These are phyloP conservation scores for Botryobasidium botryosum DNA, from an alignment of 768 basidiomycete genomes.

Conservation along the genomic window DNA sequence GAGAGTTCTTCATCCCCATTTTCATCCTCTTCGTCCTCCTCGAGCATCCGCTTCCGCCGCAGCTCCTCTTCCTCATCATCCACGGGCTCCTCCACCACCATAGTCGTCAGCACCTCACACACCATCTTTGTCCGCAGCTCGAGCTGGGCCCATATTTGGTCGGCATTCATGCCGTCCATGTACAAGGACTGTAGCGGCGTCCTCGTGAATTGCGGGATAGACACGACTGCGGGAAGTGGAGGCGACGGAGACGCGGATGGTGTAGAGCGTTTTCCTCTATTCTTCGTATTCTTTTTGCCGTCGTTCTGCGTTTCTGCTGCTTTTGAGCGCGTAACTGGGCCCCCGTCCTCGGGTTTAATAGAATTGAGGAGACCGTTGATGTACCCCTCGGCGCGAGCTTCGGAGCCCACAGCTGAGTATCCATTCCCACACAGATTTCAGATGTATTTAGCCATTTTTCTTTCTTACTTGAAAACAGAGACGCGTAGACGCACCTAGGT, in stretches of 20 bases:
- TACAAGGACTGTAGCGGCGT: constrained; percentile 69
- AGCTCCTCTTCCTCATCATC: constrained; percentile 16
- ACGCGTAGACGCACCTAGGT: constrained; percentile 38
- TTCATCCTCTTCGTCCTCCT: constrained; percentile 11
- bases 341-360: constrained; percentile 42
- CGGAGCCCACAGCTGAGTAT: constrained; percentile 50
- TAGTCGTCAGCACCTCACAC: constrained; percentile 47
- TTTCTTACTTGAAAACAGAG: not conserved
- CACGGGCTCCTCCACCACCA: constrained; percentile 47
- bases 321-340: constrained; percentile 58
- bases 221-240: constrained; percentile 12
- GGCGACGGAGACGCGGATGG: constrained; percentile 20
- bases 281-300: too few relatives aligned
- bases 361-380: constrained; percentile 50
- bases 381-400: constrained; percentile 43
- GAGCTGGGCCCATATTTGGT: constrained; percentile 88
- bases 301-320: constrained; percentile 27
- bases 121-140: constrained; percentile 63
- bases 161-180: constrained; percentile 60
- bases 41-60: constrained; percentile 12
- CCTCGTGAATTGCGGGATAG: too few relatives aligned
- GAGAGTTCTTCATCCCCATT: constrained; percentile 17
- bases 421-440: too few relatives aligned
- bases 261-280: too few relatives aligned
- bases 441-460: not conserved